Evolutionary conservation across 495 filamentous ascomycete species (phyloP), one percentile per base, ranked within the genome.

Genomic region (Penicillium herquei): DNA sequence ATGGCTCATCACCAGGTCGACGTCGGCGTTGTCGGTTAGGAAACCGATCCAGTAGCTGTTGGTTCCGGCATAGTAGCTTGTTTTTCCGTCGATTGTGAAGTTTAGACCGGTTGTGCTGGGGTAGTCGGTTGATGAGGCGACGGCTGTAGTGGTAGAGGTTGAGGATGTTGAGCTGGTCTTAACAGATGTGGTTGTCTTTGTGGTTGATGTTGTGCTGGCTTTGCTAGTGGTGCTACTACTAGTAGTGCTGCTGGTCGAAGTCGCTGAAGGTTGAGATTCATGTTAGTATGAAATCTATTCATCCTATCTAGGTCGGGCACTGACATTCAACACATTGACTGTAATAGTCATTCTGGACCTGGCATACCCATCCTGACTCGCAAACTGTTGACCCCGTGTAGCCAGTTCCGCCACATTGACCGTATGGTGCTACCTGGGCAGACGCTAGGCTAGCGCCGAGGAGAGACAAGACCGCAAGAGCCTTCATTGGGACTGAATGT

Each of bases 31-130:
- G 65, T 81, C 83, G 16, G 74, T 81, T 18, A 89, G 78, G 73
- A 89, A 89, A 14, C 78, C 73, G 57, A 90, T 81, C 87, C 86
- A 92, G 76, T 90, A 91, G 43, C 81, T 71, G 69, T 92, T 91
- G 5, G 84, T 86, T 13, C 88, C 88, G 3, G 85, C 82, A 63
- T 78, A 87, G 69, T 86, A 84, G 54, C 76, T 74, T 5, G 81
- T 83, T 56, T 80, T 61, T 16, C 84, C 84, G 63, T 87, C 82
- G 59, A 89, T 82, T 47, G 70, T 76, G 72, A 89, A 87, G 33
- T 83, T 76, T 7, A 72, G 70, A 0, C 78, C 84, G 3, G 78
- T 67, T 0, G 77, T 77, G 4, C 70, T 77, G 12, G 82, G 71
- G 48, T 84, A 83, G 6, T 68, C 75, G 9, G 56, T 57, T 8